Evolutionary conservation across 1,284 basidiomycete species (phyloP), one percentile per base, ranked within the genome.

Genomic region (Rhodotorula sp.): DNA sequence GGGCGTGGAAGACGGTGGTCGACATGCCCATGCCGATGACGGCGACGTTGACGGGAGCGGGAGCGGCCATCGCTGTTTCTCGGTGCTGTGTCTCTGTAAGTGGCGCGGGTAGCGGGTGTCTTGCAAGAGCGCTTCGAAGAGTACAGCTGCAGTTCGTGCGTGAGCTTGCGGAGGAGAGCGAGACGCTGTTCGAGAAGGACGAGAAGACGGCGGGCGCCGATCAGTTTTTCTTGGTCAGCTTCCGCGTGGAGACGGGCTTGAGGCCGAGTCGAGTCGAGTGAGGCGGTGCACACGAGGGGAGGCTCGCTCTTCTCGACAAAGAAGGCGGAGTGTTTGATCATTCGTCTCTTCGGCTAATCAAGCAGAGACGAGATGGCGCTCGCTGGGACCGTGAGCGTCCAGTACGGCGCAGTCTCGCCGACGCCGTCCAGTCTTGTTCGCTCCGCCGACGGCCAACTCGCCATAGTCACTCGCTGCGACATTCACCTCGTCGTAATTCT

Each of bases 1-100:
- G 91, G 71, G 88, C 79, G 79, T 93, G 91, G 81, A 93, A 77
- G 8, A 76, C 69, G 26, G 69, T 72, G 48, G 74, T 68, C 0
- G 68, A 71, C 71, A 76, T 76, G 23, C 76, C 76, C 26, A 75
- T 59, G 60, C 76, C 76, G 59, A 77, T n/a, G 7, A 77, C 69
- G 50, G 75, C 75, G 34, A 76, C 70, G 16, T 69, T 68, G 61
- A 72, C 65, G 21, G 72, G 60, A 34, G 65, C 66, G 23, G 21
- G 57, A 31, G 10, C 12, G 18, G 26, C 34, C 28, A 45, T n/a
- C 10, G 12, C 38, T 26, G 6, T 6, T 47, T 26, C 23, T 6
- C 21, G 23, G 26, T 4, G 38, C 10, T 43, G 38, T 14, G 38
- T 12, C 2, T 43, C 12, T 43, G 38, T 43, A 43, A 10, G 8